Base-by-base conservation (phyloP, 331 rosid species). In the Quercus phellos region DNA sequence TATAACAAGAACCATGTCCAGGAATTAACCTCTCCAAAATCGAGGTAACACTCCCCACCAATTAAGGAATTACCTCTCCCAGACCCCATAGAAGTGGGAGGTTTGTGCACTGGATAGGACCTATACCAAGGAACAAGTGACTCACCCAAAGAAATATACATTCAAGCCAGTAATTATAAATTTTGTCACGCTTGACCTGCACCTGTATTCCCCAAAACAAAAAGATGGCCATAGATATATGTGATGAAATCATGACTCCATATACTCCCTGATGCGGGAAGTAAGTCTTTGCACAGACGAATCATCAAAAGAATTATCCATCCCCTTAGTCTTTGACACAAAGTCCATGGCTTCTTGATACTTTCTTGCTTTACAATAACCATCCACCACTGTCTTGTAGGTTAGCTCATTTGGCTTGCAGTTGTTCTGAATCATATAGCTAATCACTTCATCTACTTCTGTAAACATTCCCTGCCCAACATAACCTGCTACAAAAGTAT, bases 331-430 rank as follows among this genome's bases (percentile, higher is more conserved):
- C 84, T 79, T 85, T n/a, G 86, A 85, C 79, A 94, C 86, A 27
- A 92, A 90, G 72, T 89, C 87, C 91, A 86, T 73, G 12, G 97
- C 99, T 67, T 92, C 96, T 51, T 87, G 61, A 80, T 87, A 85
- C 67, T 87, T 86, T 77, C 83, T 84, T 10, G 85, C 93, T 78
- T 85, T 93, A 79, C 97, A 86, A 80, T 90, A 93, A 72, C 96
- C 96, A 81, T 95, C 91, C 72, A 91, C 88, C 59, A 88, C 90
- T 81, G 87, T 93, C 94, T 91, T 95, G 94, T 90, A 95, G 38
- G 89, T 87, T 35, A 95, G 84, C 87, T 91, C 98, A 84, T 77
- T 91, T 5, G 99, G 99, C 78, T 68, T 87, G 88, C 98, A 92
- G 53, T 87, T 82, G 71, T 91, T 89, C 80, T 87, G 89, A 75